Evolutionary conservation across 106 monocot species (phyloP), one percentile per base, ranked within the genome.

Genomic region (Gastrodia elata): DNA sequence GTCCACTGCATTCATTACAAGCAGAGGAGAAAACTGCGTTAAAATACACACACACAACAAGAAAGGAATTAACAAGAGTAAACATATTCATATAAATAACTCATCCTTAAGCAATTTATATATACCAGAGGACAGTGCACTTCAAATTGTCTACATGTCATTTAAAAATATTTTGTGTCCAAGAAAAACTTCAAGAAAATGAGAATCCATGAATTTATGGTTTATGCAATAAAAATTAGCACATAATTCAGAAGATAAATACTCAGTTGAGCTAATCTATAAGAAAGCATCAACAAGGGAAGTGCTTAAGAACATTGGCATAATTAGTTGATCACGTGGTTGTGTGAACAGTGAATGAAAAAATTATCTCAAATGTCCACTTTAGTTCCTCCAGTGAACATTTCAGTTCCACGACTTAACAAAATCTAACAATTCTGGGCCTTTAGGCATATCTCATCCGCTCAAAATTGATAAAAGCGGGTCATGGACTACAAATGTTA

Each of bases 1-100:
- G 68, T 85, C 84, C 30, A 49, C 88, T 88, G 80, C 80, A 81
- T 38, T 58, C 26, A 15, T 33, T 64, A 13, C 15, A 57, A 69
- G 44, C 77, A 77, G 83, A 69, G 13, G 4, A 61, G 44, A 13
- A 65, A 35, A 68, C 10, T 65, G 30, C 9, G 25, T 38, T 39
- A 44, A 34, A 33, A 49, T 8, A 72, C 24, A 67, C 67, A 61
- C 7, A 74, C 27, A 67, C 32, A 67, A 67, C 34, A 35, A 9
- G 35, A 15, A 20, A 65, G 0, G 13, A 5, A 67, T 38, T n/a
- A n/a, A n/a, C 37, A 67, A 38, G 0, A 33, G 13, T 64, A 9
- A 3, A 57, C 4, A 4, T 10, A 61, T 59, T 59, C 25, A 59
- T 28, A 59, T 4, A 27, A 2, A 25, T 59, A 28, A 8, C 28